Evolutionary conservation across 2,329 filamentous ascomycete species (phyloP), one percentile per base, ranked within the genome.

Genomic region (Scedosporium minutisporum): DNA sequence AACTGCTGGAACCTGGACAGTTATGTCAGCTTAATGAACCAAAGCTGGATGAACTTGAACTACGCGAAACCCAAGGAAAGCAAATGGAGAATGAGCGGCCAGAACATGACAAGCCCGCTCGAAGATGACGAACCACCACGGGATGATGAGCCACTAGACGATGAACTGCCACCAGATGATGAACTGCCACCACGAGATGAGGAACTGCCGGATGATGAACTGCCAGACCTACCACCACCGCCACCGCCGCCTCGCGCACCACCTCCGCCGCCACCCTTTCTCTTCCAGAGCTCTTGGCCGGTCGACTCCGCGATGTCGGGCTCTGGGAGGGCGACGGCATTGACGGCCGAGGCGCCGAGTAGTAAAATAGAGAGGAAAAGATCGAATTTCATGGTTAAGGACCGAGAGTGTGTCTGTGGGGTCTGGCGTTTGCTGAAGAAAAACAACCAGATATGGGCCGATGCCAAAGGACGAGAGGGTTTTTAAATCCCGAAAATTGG

Each of bases 201-300:
- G 12, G 48, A 65, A 65, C 68, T 25, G 23, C 33, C 9, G 9
- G 33, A 38, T 6, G 58, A 60, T 16, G 46, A 33, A 57, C 60
- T 63, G n/a, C 70, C 63, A 25, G 68, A 64, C 7, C 69, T 67
- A 27, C 68, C 62, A 3, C 71, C 63, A 29, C 69, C 60, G 2
- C 74, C 67, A 27, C 73, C 67, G 16, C 74, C 73, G 9, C 80
- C 78, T 63, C 78, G 73, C 18, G 78, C 76, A 58, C 82, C 81
- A 10, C 80, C 74, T 7, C 82, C 82, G 6, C 84, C 84, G 58
- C 85, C 84, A 42, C 84, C 84, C 68, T 82, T 82, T 65, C 85
- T 79, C 76, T 85, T 86, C 75, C 78, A 85, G 23, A 87, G 72
- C 38, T 84, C 77, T 61, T 80, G 71, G 16, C 16, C 25, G 25